Evolutionary conservation across 2,329 filamentous ascomycete genomes (phyloP).

Genomic region (Xylaria multiplex): DNA sequence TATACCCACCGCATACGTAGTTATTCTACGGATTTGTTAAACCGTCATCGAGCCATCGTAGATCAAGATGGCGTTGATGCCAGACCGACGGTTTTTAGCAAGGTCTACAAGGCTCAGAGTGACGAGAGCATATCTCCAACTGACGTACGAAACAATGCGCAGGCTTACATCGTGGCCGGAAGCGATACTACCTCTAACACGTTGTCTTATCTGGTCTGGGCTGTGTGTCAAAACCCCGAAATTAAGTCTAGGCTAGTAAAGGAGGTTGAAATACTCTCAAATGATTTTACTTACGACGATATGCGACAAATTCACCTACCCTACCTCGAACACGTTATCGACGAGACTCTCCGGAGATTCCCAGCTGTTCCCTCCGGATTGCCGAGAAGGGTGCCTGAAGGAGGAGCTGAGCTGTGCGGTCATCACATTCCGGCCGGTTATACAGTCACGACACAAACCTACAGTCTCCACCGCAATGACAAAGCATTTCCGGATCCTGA

Average conservation of each 20-base stretch:
- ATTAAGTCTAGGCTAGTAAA: constrained; percentile 44
- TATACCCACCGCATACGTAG: constrained; percentile 35
- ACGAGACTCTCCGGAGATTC: constrained; percentile 50
- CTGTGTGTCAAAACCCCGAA: constrained; percentile 47
- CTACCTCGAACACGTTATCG: constrained; percentile 48
- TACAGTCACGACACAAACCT: constrained; percentile 51
- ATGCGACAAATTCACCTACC: constrained; percentile 46
- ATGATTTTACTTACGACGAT: constrained; percentile 45
- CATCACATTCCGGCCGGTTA: constrained; percentile 50
- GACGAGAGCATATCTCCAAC: constrained; percentile 39
- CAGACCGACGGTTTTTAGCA: constrained; percentile 52
- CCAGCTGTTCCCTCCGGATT: constrained; percentile 48
- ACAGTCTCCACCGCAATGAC: constrained; percentile 53
- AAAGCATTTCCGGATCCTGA: constrained; percentile 52
- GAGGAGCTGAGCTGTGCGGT: constrained; percentile 48
- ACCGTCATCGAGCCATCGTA: constrained; percentile 35
- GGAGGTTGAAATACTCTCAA: constrained; percentile 39
- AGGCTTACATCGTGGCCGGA: constrained; percentile 60
- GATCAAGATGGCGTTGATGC: constrained; percentile 37
- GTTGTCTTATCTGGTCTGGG: constrained; percentile 59
- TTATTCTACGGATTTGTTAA: constrained; percentile 46
- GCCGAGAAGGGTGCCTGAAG: constrained; percentile 48
- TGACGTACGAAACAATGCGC: constrained; percentile 36
- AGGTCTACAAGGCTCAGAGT: constrained; percentile 50
- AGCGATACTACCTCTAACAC: constrained; percentile 63